Conservation (phyloP, 345 rosid genomes). For the Barbarea vulgaris region DNA sequence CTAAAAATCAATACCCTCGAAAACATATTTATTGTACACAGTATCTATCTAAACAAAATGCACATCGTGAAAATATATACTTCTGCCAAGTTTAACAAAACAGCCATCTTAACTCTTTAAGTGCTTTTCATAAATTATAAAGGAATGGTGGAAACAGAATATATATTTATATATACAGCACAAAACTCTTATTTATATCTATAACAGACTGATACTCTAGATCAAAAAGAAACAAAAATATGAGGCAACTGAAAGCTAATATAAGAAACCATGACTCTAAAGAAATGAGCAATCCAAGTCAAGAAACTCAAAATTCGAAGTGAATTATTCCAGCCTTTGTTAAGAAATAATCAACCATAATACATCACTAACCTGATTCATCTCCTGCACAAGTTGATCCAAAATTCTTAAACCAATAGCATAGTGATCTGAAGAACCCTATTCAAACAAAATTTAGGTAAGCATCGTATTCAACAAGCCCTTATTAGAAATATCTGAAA, state of each 20-base stretch:
- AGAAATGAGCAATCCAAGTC: slow-evolving; percentile 20
- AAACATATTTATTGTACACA: background rate
- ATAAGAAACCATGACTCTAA: slow-evolving; percentile 4
- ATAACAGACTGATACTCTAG: background rate
- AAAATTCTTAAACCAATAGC: slow-evolving; percentile 93
- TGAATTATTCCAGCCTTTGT: background rate
- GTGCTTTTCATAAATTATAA: background rate
- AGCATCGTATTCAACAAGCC: slow-evolving; percentile 28
- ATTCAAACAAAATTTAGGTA: slow-evolving; percentile 24
- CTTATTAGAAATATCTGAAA: background rate
- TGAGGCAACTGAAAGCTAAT: slow-evolving; percentile 14
- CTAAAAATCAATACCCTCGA: background rate
- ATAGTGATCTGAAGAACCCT: slow-evolving; percentile 88
- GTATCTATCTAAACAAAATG: background rate
- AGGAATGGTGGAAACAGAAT: slow-evolving; percentile 1
- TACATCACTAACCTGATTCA: slow-evolving; percentile 80
- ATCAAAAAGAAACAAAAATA: slow-evolving; percentile 1
- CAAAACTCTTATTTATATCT: background rate
- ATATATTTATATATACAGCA: slow-evolving; percentile 2
- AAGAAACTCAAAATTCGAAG: slow-evolving; percentile 14
- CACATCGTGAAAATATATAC: background rate
- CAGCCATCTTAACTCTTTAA: background rate
- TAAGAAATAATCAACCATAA: slow-evolving; percentile 9
- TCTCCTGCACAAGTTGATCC: slow-evolving; percentile 96
- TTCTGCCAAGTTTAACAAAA: slow-evolving; percentile 3